Conservation (phyloP, 2,329 filamentous ascomycete genomes). For the Fusarium fracticaudum region DNA sequence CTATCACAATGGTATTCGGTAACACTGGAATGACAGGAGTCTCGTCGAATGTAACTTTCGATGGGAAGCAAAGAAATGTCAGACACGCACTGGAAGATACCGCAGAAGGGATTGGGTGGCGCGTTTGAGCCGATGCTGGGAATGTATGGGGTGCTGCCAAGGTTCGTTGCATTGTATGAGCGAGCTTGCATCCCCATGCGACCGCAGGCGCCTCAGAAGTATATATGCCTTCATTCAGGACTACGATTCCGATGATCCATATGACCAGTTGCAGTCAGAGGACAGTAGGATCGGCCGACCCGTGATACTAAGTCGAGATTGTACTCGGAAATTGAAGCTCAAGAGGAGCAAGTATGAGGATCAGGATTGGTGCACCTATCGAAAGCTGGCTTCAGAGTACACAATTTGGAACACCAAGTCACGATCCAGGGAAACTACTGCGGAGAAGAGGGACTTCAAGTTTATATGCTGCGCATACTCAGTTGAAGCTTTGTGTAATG, state of each 20-base stretch:
- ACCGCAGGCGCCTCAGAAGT: background rate
- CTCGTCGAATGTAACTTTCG: background rate
- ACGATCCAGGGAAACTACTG: background rate
- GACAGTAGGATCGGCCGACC: background rate
- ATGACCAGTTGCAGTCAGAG: background rate
- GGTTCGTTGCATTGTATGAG: background rate
- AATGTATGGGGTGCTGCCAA: conserved; percentile 9
- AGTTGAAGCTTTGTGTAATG: background rate
- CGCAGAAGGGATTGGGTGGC: background rate
- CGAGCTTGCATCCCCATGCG: background rate
- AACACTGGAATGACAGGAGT: background rate
- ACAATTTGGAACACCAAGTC: background rate
- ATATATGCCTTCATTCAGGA: background rate
- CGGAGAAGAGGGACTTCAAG: background rate
- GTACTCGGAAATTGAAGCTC: background rate
- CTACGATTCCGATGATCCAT: background rate
- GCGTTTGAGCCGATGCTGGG: background rate
- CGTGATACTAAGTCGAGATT: background rate
- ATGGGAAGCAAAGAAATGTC: background rate
- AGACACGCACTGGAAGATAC: background rate
- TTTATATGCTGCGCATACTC: background rate
- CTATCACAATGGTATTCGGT: conserved; percentile 17
- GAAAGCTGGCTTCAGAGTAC: background rate
- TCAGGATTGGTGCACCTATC: background rate
- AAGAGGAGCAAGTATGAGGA: background rate